Base-by-base conservation (phyloP, 2,329 filamentous ascomycete species). In the Neofusicoccum kwambonambiense region DNA sequence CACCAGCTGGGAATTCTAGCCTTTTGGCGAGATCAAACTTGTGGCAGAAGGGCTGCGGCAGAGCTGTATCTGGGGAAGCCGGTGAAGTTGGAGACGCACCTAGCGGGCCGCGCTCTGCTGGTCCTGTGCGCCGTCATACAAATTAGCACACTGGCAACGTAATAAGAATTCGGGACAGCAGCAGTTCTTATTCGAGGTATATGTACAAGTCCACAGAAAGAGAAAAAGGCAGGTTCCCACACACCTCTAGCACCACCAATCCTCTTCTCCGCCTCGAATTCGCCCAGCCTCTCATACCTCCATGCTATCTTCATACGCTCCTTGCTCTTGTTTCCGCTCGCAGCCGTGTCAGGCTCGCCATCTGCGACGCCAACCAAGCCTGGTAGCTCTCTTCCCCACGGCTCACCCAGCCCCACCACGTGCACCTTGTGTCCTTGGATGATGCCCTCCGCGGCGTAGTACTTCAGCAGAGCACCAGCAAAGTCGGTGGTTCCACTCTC, bases 251-350 rank as follows among this genome's bases (percentile, higher is more conserved):
- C 81, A 66, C 81, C 81, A 66, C 60, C 64, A n/a, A 65, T 65
- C 41, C 63, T 60, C 69, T 79, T 77, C 61, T 83, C 79, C 66
- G 82, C 83, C 47, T 87, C 87, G 70, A 88, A 89, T 69, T 90
- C 89, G 15, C 90, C 90, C 62, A 98, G 78, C 39, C 88, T 86
- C 77, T 98, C 93, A 79, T 99, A 99, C 76, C 95, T 86, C 95
- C 95, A 99, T 3, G 95, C 95, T 81, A 99, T 99, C 81, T 97
- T 98, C 95, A 99, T 98, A 77, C 89, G 93, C 68, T 94, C 90
- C 44, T 73, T 72, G 63, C 44, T 69, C 75, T 79, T 76, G 75
- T 72, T 71, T 72, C 73, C 80, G 35, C 78, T 73, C 27, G 72
- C 71, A 67, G 45, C 58, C 50, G 81, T 80, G 39, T 73, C 73